Base-by-base conservation (phyloP, 768 basidiomycete species). In the Tylopilus vinaceipallidus region DNA sequence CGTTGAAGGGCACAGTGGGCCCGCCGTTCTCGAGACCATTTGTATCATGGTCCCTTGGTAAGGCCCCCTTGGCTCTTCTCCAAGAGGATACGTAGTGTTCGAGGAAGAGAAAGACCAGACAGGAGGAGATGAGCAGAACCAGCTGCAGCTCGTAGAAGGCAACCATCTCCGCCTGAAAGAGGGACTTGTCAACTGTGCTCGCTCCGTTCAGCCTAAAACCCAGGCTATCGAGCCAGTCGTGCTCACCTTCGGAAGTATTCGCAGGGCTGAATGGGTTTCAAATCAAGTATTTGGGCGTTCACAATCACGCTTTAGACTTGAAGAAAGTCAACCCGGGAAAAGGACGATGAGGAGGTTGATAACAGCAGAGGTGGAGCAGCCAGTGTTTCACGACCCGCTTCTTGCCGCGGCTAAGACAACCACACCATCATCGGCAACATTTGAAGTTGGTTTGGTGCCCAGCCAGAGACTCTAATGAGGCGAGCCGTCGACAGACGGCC, bases 91-190 rank as follows among this genome's bases (percentile, higher is more conserved):
- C 52, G 37, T 66, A 58, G 4, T 59, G 68, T 35, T 75, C 71
- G 9, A 75, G 47, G 33, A 72, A 47, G 13, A 76, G 65, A 33
- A 67, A 61, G 44, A 68, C 49, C 37, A 66, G 44, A 46, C 73
- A 74, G 32, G 68, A 61, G n/a, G 55, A 56, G 23, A 62, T 55
- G 20, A 76, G 65, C 11, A 72, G 47, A 29, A 70, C 55, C 32
- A 75, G 53, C 48, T 76, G 73, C n/a, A 64, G 50, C 53, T 76
- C 73, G 46, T 75, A 75, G 60, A 76, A 76, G 41, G 54, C 56
- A 26, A 56, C 43, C 68, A 68, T 70, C 23, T 23, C 51, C 27
- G 35, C 39, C 22, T 2, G 43, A 12, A 24, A 20, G 19, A 16
- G 30, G n/a, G n/a, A 29, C 9, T 35, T n/a, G 46, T n/a, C n/a